Conservation (phyloP, 2,329 filamentous ascomycete genomes). For the Dactylellina parvicollis region DNA sequence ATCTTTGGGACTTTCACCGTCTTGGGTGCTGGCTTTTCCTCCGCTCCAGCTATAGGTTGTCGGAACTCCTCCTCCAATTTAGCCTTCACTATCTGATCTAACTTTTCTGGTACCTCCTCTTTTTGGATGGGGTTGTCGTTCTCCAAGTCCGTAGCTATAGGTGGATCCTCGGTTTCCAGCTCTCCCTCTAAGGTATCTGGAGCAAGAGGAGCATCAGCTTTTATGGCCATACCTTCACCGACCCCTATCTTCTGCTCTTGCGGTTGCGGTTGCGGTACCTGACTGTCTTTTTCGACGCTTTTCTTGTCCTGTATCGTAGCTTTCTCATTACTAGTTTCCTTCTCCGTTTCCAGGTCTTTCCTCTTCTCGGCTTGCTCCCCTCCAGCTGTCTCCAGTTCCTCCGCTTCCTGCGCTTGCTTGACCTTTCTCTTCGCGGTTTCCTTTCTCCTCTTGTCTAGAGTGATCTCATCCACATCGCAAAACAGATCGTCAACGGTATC, state of each 20-base stretch:
- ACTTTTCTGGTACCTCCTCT: background rate
- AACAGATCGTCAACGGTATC: conserved; percentile 50
- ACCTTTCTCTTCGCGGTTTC: background rate
- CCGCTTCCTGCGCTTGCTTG: conserved; percentile 28
- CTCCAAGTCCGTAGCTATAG: background rate
- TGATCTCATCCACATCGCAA: conserved; percentile 26
- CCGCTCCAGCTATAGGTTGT: background rate
- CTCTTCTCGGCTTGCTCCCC: conserved; percentile 10
- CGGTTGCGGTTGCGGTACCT: background rate
- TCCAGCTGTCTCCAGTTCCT: conserved; percentile 17
- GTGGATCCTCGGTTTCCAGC: background rate
- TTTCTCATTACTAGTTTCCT: background rate
- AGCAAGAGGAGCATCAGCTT: background rate
- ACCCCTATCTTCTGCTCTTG: background rate
- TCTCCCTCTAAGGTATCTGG: background rate
- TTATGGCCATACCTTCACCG: background rate
- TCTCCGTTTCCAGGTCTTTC: background rate
- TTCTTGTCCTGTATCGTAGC: background rate
- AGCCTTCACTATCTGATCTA: background rate
- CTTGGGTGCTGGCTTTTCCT: background rate
- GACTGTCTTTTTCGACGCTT: background rate
- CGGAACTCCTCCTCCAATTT: background rate
- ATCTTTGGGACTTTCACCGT: no score
- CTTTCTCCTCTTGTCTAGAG: conserved; percentile 1
- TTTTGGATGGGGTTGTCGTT: background rate